A percentile compares a stretch with the other conserved stretches of the same genome.
Evolutionary conservation across 768 basidiomycete genomes (phyloP).

Genomic region (Leccinum incarnatum): DNA sequence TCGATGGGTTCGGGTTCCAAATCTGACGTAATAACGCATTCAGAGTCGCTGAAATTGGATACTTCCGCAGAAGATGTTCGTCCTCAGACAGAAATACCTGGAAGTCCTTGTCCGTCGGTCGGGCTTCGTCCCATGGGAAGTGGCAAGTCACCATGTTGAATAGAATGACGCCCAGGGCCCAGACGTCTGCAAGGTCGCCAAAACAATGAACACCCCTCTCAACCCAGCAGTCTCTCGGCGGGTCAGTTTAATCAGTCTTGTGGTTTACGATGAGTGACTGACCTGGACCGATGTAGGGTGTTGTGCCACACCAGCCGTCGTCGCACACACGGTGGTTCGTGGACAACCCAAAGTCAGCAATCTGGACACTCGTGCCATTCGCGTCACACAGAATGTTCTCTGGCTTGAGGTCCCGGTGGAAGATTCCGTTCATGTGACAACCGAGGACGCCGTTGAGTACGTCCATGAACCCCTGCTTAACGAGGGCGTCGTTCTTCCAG

Average conservation of each 20-base stretch:
- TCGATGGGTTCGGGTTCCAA: slow-evolving; percentile 13
- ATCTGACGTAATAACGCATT: slow-evolving; percentile 3
- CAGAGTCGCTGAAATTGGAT: slow-evolving; percentile 5
- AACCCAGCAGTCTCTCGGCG: slow-evolving; percentile 52
- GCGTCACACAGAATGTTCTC: no score
- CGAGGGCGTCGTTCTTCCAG: no score
- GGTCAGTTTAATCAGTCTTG: background rate
- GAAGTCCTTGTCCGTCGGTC: background rate
- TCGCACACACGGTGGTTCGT: no score
- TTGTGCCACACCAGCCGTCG: no score
- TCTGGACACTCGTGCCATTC: no score
- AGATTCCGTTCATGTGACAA: no score
- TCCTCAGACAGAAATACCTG: slow-evolving; percentile 2
- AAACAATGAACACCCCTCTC: slow-evolving; percentile 28
- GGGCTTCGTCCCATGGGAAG: slow-evolving; percentile 20
- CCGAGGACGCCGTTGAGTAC: no score
- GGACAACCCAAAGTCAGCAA: no score
- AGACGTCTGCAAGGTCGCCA: slow-evolving; percentile 48
- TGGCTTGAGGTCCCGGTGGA: no score
- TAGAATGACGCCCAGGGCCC: slow-evolving; percentile 78
- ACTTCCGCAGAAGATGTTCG: background rate
- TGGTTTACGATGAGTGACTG: no score
- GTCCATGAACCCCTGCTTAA: no score
- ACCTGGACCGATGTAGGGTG: no score
- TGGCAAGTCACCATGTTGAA: slow-evolving; percentile 73